Conservation (phyloP, 2,329 filamentous ascomycete genomes). For the Teratosphaeria zuluensis region DNA sequence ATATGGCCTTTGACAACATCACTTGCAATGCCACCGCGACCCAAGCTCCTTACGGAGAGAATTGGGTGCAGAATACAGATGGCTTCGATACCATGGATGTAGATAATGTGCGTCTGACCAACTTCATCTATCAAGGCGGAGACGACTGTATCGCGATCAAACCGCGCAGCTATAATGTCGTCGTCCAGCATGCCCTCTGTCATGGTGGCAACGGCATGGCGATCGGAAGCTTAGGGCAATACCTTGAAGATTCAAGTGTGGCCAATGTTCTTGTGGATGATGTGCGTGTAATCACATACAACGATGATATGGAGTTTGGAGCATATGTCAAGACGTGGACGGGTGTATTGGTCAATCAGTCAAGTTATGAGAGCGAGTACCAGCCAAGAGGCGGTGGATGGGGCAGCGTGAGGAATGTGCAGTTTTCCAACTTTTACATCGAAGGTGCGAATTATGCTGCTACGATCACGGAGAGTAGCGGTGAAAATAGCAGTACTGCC, state of each 20-base stretch:
- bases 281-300: slow-evolving; percentile 15
- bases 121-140: slow-evolving; percentile 47
- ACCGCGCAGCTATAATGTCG: slow-evolving; percentile 50
- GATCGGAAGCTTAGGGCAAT: slow-evolving; percentile 45
- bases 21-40: slow-evolving; percentile 42
- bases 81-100: slow-evolving; percentile 46
- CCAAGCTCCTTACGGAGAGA: slow-evolving; percentile 41
- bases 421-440: slow-evolving; percentile 43
- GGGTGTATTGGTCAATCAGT: slow-evolving; percentile 37
- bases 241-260: slow-evolving; percentile 45
- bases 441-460: slow-evolving; percentile 36
- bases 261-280: slow-evolving; percentile 40
- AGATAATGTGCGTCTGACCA: slow-evolving; percentile 39
- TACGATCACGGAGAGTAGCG: slow-evolving; percentile 39
- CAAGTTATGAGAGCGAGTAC: slow-evolving; percentile 39
- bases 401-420: slow-evolving; percentile 43
- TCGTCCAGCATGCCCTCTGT: slow-evolving; percentile 45
- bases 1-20: slow-evolving; percentile 44
- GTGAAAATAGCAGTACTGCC: slow-evolving; percentile 38
- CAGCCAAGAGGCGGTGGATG: slow-evolving; percentile 44
- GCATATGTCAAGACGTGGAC: slow-evolving; percentile 51
- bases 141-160: slow-evolving; percentile 55
- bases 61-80: slow-evolving; percentile 51
- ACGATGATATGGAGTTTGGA: slow-evolving; percentile 5
- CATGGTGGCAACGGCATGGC: slow-evolving; percentile 45